Percentiles rank a stretch among this genome's conserved stretches.
These are phyloP conservation scores for Tulasnella sp. DNA, from an alignment of 768 basidiomycete genomes.

Conservation along the genomic window DNA sequence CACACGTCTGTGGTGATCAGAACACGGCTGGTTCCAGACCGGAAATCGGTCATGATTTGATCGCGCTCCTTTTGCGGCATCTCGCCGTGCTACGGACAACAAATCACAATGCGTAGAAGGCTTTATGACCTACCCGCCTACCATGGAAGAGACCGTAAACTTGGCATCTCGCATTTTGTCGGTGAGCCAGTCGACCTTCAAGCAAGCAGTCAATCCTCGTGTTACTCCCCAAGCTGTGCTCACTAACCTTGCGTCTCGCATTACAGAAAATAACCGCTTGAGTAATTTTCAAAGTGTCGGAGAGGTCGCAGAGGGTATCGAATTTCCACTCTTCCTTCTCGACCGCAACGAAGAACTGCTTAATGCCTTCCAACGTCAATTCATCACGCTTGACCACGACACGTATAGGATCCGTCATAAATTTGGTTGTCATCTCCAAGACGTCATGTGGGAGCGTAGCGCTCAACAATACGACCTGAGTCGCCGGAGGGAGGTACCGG, in stretches of 20 bases:
- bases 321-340: conserved; percentile 53
- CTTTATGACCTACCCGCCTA: background rate
- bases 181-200: conserved; percentile 45
- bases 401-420: conserved; percentile 48
- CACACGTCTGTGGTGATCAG: conserved; percentile 43
- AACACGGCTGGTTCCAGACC: conserved; percentile 38
- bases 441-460: conserved; percentile 49
- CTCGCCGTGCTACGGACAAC: conserved; percentile 34
- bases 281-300: conserved; percentile 49
- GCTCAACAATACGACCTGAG: conserved; percentile 48
- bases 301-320: conserved; percentile 47
- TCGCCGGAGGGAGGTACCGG: conserved; percentile 46
- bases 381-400: conserved; percentile 51
- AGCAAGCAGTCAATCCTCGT: background rate
- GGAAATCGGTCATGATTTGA: conserved; percentile 42
- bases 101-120: background rate
- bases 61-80: conserved; percentile 42
- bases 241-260: conserved; percentile 43
- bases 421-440: conserved; percentile 48
- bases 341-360: conserved; percentile 45
- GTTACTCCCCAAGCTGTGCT: no score
- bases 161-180: conserved; percentile 46
- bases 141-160: conserved; percentile 42
- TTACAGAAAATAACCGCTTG: conserved; percentile 52
- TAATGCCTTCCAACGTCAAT: conserved; percentile 44